Evolutionary conservation across 305 asterid species (phyloP).

Genomic region (Plantago rigida): DNA sequence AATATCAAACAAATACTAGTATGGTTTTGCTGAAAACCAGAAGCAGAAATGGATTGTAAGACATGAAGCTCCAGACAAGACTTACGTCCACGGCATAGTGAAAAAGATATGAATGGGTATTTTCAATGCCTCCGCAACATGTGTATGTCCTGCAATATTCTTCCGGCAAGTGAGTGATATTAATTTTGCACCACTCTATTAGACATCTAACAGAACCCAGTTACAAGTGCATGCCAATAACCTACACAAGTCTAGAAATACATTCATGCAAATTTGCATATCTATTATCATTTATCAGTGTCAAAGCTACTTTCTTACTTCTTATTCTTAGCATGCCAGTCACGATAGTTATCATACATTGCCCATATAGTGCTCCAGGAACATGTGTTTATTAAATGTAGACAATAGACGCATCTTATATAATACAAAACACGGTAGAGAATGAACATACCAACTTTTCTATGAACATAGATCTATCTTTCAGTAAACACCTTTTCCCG

Average conservation of each 20-base stretch:
- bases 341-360: neutral
- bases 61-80: slow-evolving; percentile 26
- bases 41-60: slow-evolving; percentile 17
- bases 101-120: slow-evolving; percentile 71
- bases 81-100: slow-evolving; percentile 95
- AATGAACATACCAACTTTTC: too few relatives aligned
- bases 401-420: too few relatives aligned
- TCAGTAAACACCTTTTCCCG: too few relatives aligned
- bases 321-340: slow-evolving; percentile 1
- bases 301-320: neutral
- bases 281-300: neutral
- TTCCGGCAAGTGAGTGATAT: slow-evolving; percentile 26
- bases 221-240: neutral
- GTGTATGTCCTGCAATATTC: slow-evolving; percentile 56
- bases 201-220: neutral
- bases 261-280: neutral
- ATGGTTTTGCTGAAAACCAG: slow-evolving; percentile 11
- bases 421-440: too few relatives aligned
- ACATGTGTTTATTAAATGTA: too few relatives aligned
- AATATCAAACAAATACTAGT: neutral
- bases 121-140: slow-evolving; percentile 68
- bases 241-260: neutral
- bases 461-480: too few relatives aligned
- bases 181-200: neutral
- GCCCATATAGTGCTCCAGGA: too few relatives aligned